Evolutionary conservation across 2,329 filamentous ascomycete genomes (phyloP), one percentile per base, ranked within the genome.

Genomic region (Pseudocercospora musae): DNA sequence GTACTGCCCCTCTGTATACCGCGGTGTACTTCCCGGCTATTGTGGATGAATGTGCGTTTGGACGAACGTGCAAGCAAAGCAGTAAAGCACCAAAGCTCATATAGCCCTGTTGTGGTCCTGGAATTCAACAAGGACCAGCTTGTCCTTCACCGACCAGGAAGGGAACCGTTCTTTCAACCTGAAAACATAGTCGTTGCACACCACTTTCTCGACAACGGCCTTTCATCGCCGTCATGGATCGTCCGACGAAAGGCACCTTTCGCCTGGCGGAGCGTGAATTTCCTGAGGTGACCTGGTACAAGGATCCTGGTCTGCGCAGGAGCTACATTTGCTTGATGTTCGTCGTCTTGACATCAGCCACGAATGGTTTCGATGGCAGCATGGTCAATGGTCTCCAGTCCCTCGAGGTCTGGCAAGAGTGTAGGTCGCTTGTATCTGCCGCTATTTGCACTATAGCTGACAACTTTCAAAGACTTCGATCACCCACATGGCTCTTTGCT

Each of bases 341-440:
- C 62, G 70, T 75, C 20, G 70, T 75, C 21, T 62, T 75, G 23
- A 71, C 72, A 21, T 69, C 68, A 18, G 69, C 71, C 13, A 83
- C 82, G 4, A 81, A 78, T 60, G 80, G 80, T 1, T 83, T 82
- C 57, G 80, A 82, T 67, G 80, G 79, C 2, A 78, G 77, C 18
- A 80, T 84, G 76, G 80, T 83, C 75, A 82, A 83, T 64, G 78
- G 77, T 5, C 67, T 84, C 0, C 81, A 84, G 64, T 75, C 79
- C 4, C 76, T 84, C 59, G 59, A 67, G 0, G 71, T 77, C 48
- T 84, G 82, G 82, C 68, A 78, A 61, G 62, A 72, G 3, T 78
- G 77, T 77, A 62, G 68, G 75, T 68, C 31, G 15, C 5, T 50
- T 37, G 5, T 6, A 7, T 21, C 37, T 52, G 21, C 15, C 13